Evolutionary conservation across 192 early-diverging fungal species (phyloP).

Genomic region (Coemansia guatemalensis): DNA sequence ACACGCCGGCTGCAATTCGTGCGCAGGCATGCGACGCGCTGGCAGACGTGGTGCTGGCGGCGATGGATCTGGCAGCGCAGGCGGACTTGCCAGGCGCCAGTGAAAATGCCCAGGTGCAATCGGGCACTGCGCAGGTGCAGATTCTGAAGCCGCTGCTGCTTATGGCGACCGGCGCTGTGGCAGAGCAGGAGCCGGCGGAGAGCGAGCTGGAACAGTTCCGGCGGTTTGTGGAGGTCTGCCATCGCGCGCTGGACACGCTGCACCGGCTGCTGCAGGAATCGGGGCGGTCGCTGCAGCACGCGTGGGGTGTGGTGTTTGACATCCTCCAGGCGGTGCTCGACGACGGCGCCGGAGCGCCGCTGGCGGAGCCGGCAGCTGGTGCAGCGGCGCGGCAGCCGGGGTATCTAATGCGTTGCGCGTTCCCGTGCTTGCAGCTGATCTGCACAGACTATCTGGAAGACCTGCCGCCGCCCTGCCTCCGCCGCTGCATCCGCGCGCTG

Average conservation of each 20-base stretch:
- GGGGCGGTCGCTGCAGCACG: slow-evolving; percentile 79
- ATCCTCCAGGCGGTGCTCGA: slow-evolving; percentile 60
- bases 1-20: slow-evolving; percentile 62
- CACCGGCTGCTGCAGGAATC: slow-evolving; percentile 87
- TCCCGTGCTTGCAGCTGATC: slow-evolving; percentile 91
- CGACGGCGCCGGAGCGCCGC: background rate
- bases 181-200: background rate
- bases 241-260: slow-evolving; percentile 83
- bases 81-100: slow-evolving; percentile 25
- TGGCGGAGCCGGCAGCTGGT: slow-evolving; percentile 36
- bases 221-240: slow-evolving; percentile 73
- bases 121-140: slow-evolving; percentile 68
- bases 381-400: slow-evolving; percentile 28
- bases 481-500: slow-evolving; percentile 78
- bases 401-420: slow-evolving; percentile 73
- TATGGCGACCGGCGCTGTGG: slow-evolving; percentile 48
- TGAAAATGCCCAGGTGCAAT: slow-evolving; percentile 40
- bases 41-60: slow-evolving; percentile 70
- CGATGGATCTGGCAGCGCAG: slow-evolving; percentile 64
- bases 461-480: slow-evolving; percentile 70
- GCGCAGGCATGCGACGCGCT: slow-evolving; percentile 76
- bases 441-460: slow-evolving; percentile 92
- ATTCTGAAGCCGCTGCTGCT: slow-evolving; percentile 62
- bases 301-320: slow-evolving; percentile 89
- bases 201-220: slow-evolving; percentile 8